These are phyloP conservation scores for Penicillium chermesinum DNA, from an alignment of 495 filamentous ascomycete species.

Conservation along the genomic window DNA sequence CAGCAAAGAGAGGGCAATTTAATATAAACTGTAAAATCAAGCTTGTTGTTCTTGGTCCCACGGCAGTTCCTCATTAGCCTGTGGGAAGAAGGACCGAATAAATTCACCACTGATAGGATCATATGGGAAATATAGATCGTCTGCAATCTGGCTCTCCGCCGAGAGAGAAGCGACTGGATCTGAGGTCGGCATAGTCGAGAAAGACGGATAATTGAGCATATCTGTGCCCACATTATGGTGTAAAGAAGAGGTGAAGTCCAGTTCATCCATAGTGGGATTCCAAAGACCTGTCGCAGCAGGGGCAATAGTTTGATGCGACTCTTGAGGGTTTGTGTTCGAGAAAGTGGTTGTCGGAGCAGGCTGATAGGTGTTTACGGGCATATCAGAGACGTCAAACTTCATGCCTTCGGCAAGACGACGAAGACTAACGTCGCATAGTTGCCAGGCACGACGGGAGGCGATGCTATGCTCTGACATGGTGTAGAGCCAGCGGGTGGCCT, in stretches of 20 bases:
- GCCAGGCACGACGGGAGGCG: constrained; percentile 53
- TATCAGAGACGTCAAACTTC: constrained; percentile 37
- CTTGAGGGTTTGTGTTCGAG: not conserved
- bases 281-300: constrained; percentile 1
- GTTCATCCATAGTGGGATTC: constrained; percentile 10
- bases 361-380: constrained; percentile 28
- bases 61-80: constrained; percentile 20
- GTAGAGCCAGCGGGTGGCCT: constrained; percentile 50
- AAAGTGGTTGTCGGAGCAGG: constrained; percentile 11
- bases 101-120: constrained; percentile 44
- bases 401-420: constrained; percentile 39
- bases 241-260: not conserved
- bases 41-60: constrained; percentile 5
- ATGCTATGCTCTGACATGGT: constrained; percentile 50
- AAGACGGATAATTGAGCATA: constrained; percentile 1
- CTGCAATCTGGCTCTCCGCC: constrained; percentile 8
- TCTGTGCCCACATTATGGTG: not conserved
- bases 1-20: too few relatives aligned
- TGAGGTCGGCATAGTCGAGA: constrained; percentile 2
- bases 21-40: constrained; percentile 2
- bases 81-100: constrained; percentile 43
- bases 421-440: constrained; percentile 46
- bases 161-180: constrained; percentile 10
- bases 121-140: constrained; percentile 41
- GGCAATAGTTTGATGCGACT: not conserved